Percentiles rank a stretch among this genome's conserved stretches.
Evolutionary conservation across 2,329 filamentous ascomycete species (phyloP).

Genomic region (Beauveria pseudobassiana): DNA sequence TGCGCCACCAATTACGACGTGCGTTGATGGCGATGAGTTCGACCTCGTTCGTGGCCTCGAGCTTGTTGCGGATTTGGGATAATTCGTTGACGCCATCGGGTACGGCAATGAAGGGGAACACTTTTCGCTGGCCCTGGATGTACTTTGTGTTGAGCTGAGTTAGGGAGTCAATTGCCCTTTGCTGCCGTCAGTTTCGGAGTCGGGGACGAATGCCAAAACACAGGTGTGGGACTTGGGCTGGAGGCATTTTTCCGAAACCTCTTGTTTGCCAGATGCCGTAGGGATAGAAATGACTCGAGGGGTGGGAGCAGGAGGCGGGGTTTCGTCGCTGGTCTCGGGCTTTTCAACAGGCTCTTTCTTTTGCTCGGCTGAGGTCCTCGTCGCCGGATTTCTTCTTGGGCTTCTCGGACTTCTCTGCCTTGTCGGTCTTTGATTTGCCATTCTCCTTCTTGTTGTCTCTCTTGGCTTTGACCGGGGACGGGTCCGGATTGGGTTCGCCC

Average conservation of each 20-base stretch:
- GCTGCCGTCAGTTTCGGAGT: constrained; percentile 41
- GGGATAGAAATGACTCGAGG: constrained; percentile 53
- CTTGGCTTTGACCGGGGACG: constrained; percentile 38
- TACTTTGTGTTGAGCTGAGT: constrained; percentile 73
- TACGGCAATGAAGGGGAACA: constrained; percentile 80
- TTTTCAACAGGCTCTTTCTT: constrained; percentile 18
- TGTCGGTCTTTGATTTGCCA: constrained; percentile 30
- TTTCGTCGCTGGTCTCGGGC: constrained; percentile 26
- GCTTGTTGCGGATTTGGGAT: constrained; percentile 36
- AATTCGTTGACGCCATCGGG: constrained; percentile 38
- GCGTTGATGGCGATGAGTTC: constrained; percentile 79
- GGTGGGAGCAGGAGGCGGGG: constrained; percentile 8
- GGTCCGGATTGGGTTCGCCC: constrained; percentile 71
- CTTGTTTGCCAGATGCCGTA: constrained; percentile 53
- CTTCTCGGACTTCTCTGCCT: constrained; percentile 35
- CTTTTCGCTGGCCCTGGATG: constrained; percentile 51
- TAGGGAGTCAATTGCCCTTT: constrained; percentile 55
- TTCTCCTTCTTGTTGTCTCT: constrained; percentile 31
- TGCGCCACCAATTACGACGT: constrained; percentile 79
- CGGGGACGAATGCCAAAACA: constrained; percentile 65
- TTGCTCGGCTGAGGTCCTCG: constrained; percentile 20
- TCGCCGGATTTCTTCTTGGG: constrained; percentile 31
- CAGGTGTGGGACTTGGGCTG: constrained; percentile 72
- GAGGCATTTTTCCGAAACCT: constrained; percentile 66
- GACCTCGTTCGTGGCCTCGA: constrained; percentile 54